Evolutionary conservation across 805 yeast species (phyloP).

Genomic region (Sporopachydermia lactativora): DNA sequence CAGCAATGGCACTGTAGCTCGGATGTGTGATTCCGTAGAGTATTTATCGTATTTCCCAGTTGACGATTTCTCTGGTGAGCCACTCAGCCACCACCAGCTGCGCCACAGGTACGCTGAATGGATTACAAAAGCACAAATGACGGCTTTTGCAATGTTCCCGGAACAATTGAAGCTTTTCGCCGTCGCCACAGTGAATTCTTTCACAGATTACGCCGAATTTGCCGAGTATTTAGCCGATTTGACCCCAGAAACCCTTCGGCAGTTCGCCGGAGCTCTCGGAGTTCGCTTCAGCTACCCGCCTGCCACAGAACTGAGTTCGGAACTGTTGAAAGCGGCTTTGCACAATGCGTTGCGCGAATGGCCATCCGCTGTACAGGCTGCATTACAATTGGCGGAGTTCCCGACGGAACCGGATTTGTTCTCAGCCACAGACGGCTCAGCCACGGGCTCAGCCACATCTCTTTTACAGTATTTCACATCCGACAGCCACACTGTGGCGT

Average conservation of each 20-base stretch:
- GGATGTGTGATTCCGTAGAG: constrained; percentile 9
- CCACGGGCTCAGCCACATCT: too few species aligned
- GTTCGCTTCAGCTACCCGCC: too few species aligned
- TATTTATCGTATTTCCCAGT: constrained; percentile 25
- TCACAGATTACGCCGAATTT: constrained; percentile 10
- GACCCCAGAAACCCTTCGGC: too few species aligned
- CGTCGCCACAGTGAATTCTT: constrained; percentile 14
- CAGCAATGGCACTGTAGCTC: constrained; percentile 3
- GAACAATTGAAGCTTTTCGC: constrained; percentile 14
- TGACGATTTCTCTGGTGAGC: constrained; percentile 26
- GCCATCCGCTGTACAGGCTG: too few species aligned
- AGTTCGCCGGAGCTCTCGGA: too few species aligned
- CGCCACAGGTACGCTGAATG: constrained; percentile 6
- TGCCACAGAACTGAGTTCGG: too few species aligned
- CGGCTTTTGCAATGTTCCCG: constrained; percentile 12
- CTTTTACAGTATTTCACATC: too few species aligned
- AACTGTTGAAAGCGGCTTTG: too few species aligned
- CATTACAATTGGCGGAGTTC: too few species aligned
- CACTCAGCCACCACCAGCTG: constrained; percentile 10
- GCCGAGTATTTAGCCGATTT: constrained; percentile 13
- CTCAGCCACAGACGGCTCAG: too few species aligned
- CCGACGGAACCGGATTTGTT: background rate
- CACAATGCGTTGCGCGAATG: too few species aligned
- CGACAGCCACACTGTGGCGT: constrained; percentile 7
- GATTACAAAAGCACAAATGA: constrained; percentile 14